A percentile compares a stretch with the other conserved stretches of the same genome.
Evolutionary conservation across 768 basidiomycete genomes (phyloP).

Genomic region (Lentinula sp.): DNA sequence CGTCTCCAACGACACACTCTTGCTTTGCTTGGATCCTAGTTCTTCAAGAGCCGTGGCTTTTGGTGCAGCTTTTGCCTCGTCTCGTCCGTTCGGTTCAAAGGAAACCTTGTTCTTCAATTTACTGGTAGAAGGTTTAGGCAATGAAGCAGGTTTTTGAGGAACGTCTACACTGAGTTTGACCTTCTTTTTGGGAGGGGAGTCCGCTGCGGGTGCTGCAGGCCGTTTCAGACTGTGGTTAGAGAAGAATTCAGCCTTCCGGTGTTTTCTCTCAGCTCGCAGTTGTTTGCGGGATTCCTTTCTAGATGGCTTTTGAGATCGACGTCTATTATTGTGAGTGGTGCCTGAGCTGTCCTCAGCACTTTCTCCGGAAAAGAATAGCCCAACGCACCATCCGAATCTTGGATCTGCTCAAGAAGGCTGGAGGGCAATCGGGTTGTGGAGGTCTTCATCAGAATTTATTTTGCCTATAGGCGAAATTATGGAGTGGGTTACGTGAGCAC

Average conservation of each 20-base stretch:
- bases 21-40: background rate
- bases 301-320: constrained; percentile 20
- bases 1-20: background rate
- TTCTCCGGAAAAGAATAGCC: background rate
- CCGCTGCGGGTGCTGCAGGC: constrained; percentile 33
- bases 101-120: background rate
- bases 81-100: constrained; percentile 8
- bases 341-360: background rate
- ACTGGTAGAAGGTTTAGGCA: background rate
- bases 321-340: constrained; percentile 9
- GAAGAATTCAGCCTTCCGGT: constrained; percentile 59
- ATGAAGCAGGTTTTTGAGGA: background rate
- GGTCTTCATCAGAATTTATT: constrained; percentile 22
- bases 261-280: constrained; percentile 51
- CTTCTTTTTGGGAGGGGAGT: constrained; percentile 48
- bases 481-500: background rate
- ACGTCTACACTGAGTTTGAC: constrained; percentile 18
- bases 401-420: constrained; percentile 23
- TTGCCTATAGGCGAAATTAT: background rate
- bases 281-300: constrained; percentile 65
- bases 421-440: constrained; percentile 33
- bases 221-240: constrained; percentile 28
- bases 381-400: constrained; percentile 7
- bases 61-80: background rate
- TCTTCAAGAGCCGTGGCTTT: background rate